Evolutionary conservation across 495 filamentous ascomycete species (phyloP), one percentile per base, ranked within the genome.

Genomic region (Penicillium cosmopolitanum): DNA sequence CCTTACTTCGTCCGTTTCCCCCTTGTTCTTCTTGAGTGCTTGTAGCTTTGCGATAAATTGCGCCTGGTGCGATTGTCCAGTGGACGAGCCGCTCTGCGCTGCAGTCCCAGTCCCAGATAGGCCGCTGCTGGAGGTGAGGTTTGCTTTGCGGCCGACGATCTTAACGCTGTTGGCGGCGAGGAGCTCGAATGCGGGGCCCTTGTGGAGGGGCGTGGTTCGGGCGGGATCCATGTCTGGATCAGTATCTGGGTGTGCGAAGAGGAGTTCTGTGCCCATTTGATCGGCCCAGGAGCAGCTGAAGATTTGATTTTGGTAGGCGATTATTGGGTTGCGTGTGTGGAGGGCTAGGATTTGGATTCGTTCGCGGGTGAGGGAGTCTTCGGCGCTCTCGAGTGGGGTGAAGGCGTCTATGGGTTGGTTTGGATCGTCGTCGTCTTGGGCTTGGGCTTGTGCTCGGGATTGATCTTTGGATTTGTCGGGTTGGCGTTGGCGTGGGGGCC

Each of bases 281-380:
- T 87, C 80, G 33, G 81, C 81, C 93, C 93, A 97, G 31, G 82
- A 69, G 56, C 91, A 93, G 61, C 82, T 86, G 70, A 90, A 93
- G 35, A 92, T 74, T 52, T 85, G 84, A 48, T 87, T 88, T 46
- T 87, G 78, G 77, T 94, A 93, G 4, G 86, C 85, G 48, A 95
- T 76, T 33, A 96, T 72, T 0, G 93, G 93, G 59, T 89, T 77
- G 64, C 62, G 33, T 67, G 86, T 87, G 69, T 96, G 89, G 4
- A 96, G 82, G 44, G 89, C 91, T 15, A 92, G 79, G 47, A 97
- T 86, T 62, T 96, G 91, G n/a, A 97, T 85, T 73, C 73, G 61
- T 62, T 78, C 66, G 71, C 67, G 48, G 44, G 67, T 33, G 13
- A 64, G 53, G 16, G 54, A 55, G 48, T 67, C 66, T 25, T 76